These are phyloP conservation scores for Metarhizium anisopliae DNA, from an alignment of 2,329 filamentous ascomycete species.

Conservation along the genomic window DNA sequence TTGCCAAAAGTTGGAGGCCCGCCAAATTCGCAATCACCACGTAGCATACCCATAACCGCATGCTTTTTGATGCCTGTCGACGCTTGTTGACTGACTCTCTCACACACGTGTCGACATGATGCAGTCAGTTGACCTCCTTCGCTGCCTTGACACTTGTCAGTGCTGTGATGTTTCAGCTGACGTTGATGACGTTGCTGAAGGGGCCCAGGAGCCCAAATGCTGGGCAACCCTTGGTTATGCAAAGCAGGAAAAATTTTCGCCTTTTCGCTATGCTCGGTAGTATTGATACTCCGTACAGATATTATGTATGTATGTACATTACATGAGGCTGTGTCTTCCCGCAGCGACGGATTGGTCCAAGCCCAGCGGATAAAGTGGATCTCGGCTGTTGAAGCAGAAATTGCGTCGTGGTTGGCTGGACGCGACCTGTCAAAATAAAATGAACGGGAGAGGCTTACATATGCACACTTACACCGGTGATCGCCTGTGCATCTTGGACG, in stretches of 20 bases:
- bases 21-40: not conserved
- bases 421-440: constrained; percentile 5
- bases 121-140: not conserved
- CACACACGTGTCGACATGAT: not conserved
- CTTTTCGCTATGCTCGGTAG: not conserved
- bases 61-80: not conserved
- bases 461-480: constrained; percentile 15
- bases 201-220: not conserved
- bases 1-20: not conserved
- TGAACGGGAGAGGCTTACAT: constrained; percentile 3
- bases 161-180: not conserved
- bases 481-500: constrained; percentile 12
- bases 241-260: not conserved
- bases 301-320: not conserved
- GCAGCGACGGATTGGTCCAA: not conserved
- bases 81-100: not conserved
- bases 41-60: not conserved
- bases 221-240: not conserved
- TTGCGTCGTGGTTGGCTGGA: not conserved
- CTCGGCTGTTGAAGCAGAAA: not conserved
- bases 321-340: not conserved
- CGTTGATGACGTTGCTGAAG: not conserved
- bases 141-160: not conserved
- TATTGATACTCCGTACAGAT: not conserved
- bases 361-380: not conserved